phyloP scores from a whole-genome alignment of 768 basidiomycete species.

The Rossbeevera mucosa region DNA sequence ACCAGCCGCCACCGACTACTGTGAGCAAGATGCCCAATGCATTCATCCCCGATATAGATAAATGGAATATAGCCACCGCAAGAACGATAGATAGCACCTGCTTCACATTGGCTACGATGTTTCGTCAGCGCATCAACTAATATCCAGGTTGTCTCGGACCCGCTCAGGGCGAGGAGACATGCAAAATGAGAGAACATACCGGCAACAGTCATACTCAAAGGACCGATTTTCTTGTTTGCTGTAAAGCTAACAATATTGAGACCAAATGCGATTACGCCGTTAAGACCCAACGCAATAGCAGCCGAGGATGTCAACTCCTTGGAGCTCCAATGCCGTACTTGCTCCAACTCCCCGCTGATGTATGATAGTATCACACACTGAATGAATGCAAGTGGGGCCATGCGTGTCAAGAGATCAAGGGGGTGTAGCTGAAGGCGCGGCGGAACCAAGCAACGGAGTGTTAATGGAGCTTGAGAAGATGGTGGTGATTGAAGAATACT shows the following conservation, averaged over 20 bases:
- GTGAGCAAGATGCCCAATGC: constrained; percentile 81
- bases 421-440: constrained; percentile 55
- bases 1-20: constrained; percentile 80
- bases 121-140: constrained; percentile 4
- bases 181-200: constrained; percentile 40
- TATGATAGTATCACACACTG: constrained; percentile 80
- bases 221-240: constrained; percentile 89
- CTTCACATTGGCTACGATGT: constrained; percentile 74
- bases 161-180: constrained; percentile 1
- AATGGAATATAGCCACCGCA: constrained; percentile 78
- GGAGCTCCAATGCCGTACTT: constrained; percentile 47
- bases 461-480: constrained; percentile 12
- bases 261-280: constrained; percentile 86
- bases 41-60: constrained; percentile 77
- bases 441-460: constrained; percentile 24
- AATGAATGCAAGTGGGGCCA: constrained; percentile 88
- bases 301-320: constrained; percentile 38
- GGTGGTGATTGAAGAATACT: constrained; percentile 64
- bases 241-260: constrained; percentile 94
- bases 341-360: constrained; percentile 72
- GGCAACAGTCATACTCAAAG: constrained; percentile 88
- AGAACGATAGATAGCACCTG: constrained; percentile 87
- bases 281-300: constrained; percentile 57
- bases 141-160: background rate
- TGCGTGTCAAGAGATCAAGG: constrained; percentile 81